These are phyloP conservation scores for Eremomyces bilateralis DNA, from an alignment of 495 filamentous ascomycete genomes.

Conservation along the genomic window DNA sequence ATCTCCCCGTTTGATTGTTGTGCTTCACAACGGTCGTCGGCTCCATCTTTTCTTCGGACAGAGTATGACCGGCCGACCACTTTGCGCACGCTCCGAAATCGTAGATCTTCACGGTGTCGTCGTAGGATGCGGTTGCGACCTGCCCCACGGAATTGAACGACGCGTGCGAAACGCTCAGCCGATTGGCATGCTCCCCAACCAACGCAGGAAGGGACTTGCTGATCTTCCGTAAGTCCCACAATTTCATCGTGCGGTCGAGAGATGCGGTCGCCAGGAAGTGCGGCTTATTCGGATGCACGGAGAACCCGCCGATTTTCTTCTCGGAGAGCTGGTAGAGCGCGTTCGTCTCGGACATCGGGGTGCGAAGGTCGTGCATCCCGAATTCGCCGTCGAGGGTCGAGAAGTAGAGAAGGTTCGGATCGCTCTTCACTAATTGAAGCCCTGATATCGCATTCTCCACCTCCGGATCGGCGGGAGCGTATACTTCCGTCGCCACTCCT, in stretches of 20 bases:
- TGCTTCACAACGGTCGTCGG: slow-evolving; percentile 52
- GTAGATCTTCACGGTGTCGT: slow-evolving; percentile 87
- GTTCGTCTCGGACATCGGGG: slow-evolving; percentile 26
- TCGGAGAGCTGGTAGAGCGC: slow-evolving; percentile 61
- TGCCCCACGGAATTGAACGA: slow-evolving; percentile 65
- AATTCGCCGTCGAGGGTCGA: slow-evolving; percentile 65
- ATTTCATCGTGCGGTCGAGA: slow-evolving; percentile 66
- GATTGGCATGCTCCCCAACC: slow-evolving; percentile 59
- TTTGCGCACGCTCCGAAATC: slow-evolving; percentile 38
- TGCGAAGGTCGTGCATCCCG: slow-evolving; percentile 56
- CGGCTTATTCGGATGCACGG: slow-evolving; percentile 49
- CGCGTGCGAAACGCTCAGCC: slow-evolving; percentile 75
- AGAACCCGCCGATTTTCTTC: slow-evolving; percentile 93
- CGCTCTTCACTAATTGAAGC: slow-evolving; percentile 47
- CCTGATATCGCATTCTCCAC: slow-evolving; percentile 62
- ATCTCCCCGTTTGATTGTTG: slow-evolving; percentile 89
- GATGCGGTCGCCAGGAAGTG: slow-evolving; percentile 81
- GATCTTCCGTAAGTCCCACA: slow-evolving; percentile 86
- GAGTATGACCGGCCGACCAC: slow-evolving; percentile 40
- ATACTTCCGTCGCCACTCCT: slow-evolving; percentile 55
- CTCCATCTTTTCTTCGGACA: slow-evolving; percentile 39
- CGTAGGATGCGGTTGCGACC: slow-evolving; percentile 79
- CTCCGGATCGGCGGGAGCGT: slow-evolving; percentile 42
- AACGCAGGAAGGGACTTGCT: slow-evolving; percentile 36
- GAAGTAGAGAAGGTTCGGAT: slow-evolving; percentile 64